phyloP scores from a whole-genome alignment of 1,284 basidiomycete genomes.

The Golubevia sp. region DNA sequence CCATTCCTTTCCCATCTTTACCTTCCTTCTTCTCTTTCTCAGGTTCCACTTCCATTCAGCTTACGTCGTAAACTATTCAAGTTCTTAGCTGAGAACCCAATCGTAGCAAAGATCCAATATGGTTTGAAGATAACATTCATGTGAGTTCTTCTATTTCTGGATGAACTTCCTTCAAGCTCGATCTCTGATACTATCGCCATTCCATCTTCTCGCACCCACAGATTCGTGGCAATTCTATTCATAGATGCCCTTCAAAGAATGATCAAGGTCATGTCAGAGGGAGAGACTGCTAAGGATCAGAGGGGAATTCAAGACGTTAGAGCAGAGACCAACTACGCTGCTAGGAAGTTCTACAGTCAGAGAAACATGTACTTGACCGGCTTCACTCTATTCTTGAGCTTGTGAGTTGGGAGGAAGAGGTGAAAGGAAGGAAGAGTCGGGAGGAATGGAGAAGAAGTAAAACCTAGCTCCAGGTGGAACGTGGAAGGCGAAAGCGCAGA shows the following conservation, averaged over 20 bases:
- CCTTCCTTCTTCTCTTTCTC: conserved; percentile 75
- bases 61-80: conserved; percentile 74
- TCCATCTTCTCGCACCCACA: conserved; percentile 53
- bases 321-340: conserved; percentile 81
- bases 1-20: conserved; percentile 62
- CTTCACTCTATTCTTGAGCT: conserved; percentile 76
- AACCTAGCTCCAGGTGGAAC: too few species aligned
- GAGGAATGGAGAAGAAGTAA: too few species aligned
- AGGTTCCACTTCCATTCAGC: conserved; percentile 77
- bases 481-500: too few species aligned
- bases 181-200: neutral
- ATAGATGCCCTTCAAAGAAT: conserved; percentile 91
- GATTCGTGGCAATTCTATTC: conserved; percentile 80
- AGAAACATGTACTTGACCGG: conserved; percentile 65
- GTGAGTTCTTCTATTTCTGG: conserved; percentile 63
- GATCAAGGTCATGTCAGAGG: conserved; percentile 79
- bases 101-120: conserved; percentile 66
- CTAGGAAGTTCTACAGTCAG: conserved; percentile 80
- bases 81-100: conserved; percentile 69
- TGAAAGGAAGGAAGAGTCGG: too few species aligned
- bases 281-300: conserved; percentile 72
- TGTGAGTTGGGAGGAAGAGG: conserved; percentile 18
- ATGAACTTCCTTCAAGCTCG: neutral
- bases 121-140: conserved; percentile 92
- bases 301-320: conserved; percentile 71